A percentile compares a stretch with the other conserved stretches of the same genome.
These are phyloP conservation scores for Cryptococcus floricola DNA, from an alignment of 1,284 basidiomycete species.

Conservation along the genomic window DNA sequence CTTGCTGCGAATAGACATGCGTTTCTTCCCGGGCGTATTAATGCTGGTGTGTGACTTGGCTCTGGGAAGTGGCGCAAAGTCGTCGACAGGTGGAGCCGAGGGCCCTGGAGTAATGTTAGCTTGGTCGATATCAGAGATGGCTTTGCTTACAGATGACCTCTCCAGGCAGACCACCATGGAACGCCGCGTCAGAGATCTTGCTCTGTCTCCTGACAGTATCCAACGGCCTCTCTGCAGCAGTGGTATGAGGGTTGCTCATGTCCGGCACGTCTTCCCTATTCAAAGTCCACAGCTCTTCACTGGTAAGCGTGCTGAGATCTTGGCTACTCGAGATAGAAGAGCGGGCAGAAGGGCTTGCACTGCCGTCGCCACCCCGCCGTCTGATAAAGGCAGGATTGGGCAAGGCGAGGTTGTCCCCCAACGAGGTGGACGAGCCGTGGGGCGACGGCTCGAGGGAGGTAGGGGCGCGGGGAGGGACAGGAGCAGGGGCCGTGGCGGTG, in stretches of 20 bases:
- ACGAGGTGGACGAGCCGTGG: slow-evolving; percentile 16
- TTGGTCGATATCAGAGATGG: neutral
- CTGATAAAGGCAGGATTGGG: slow-evolving; percentile 35
- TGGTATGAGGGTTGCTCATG: slow-evolving; percentile 44
- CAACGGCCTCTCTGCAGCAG: slow-evolving; percentile 41
- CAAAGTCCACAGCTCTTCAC: slow-evolving; percentile 43
- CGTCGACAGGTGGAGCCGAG: slow-evolving; percentile 25
- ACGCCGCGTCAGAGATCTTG: slow-evolving; percentile 24
- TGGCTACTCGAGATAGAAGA: slow-evolving; percentile 30
- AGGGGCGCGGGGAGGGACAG: slow-evolving; percentile 1
- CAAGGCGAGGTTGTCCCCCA: slow-evolving; percentile 19
- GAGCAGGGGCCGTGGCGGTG: neutral
- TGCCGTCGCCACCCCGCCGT: slow-evolving; percentile 2
- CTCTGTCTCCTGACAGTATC: slow-evolving; percentile 43
- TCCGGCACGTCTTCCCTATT: slow-evolving; percentile 32
- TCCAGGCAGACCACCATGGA: slow-evolving; percentile 23
- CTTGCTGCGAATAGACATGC: slow-evolving; percentile 12
- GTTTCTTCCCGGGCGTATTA: slow-evolving; percentile 14
- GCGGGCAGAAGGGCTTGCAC: slow-evolving; percentile 26
- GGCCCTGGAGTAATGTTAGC: slow-evolving; percentile 31
- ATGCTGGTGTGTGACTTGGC: slow-evolving; percentile 38
- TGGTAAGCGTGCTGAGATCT: slow-evolving; percentile 33
- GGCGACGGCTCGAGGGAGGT: slow-evolving; percentile 27
- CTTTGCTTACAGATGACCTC: slow-evolving; percentile 37
- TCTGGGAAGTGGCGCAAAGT: slow-evolving; percentile 16